Evolutionary conservation across 1,284 basidiomycete genomes (phyloP).

Genomic region (Psilocybe mexicana): DNA sequence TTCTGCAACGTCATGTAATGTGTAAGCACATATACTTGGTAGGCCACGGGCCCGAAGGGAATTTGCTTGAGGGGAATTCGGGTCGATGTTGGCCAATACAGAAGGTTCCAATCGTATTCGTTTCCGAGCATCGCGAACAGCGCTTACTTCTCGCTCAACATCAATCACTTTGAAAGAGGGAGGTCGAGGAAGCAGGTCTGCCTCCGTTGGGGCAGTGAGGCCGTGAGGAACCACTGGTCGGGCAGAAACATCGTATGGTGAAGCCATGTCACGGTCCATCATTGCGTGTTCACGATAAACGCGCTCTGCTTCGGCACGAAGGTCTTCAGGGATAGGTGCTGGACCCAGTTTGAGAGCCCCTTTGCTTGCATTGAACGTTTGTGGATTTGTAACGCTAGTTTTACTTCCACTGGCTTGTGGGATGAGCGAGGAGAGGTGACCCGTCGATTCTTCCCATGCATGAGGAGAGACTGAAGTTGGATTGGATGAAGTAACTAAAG

Average conservation of each 20-base stretch:
- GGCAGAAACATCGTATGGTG: slow-evolving; percentile 63
- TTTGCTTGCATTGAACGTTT: slow-evolving; percentile 73
- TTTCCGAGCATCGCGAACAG: slow-evolving; percentile 87
- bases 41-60: slow-evolving; percentile 61
- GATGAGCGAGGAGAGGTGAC: slow-evolving; percentile 76
- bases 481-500: slow-evolving; percentile 68
- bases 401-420: slow-evolving; percentile 55
- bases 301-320: slow-evolving; percentile 78
- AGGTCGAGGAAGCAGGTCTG: slow-evolving; percentile 80
- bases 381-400: slow-evolving; percentile 50
- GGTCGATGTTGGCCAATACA: slow-evolving; percentile 52
- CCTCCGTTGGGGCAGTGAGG: slow-evolving; percentile 61
- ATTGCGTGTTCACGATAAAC: slow-evolving; percentile 70
- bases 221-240: slow-evolving; percentile 52
- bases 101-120: slow-evolving; percentile 86
- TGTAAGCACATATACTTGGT: slow-evolving; percentile 92
- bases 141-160: slow-evolving; percentile 89
- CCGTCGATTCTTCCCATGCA: slow-evolving; percentile 82
- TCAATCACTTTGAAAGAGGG: slow-evolving; percentile 85
- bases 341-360: slow-evolving; percentile 85
- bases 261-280: slow-evolving; percentile 65
- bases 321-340: slow-evolving; percentile 74
- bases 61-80: slow-evolving; percentile 57
- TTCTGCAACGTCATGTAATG: slow-evolving; percentile 88
- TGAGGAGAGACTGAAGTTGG: slow-evolving; percentile 61